Percentiles rank a stretch among this genome's conserved stretches.
These are phyloP conservation scores for Sonneratia caseolaris DNA, from an alignment of 345 rosid species.

Conservation along the genomic window DNA sequence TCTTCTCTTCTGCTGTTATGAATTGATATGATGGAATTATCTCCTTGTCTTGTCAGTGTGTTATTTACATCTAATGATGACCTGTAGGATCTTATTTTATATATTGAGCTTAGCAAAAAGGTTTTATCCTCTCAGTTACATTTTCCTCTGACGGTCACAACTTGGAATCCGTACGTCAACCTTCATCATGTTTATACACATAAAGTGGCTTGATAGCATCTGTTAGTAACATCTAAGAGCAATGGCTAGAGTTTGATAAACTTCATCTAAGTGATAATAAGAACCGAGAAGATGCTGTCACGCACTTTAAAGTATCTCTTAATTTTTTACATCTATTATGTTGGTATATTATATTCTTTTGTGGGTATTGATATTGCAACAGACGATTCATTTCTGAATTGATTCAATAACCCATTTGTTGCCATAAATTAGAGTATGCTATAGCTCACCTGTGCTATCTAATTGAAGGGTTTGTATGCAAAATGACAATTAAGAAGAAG, in stretches of 20 bases:
- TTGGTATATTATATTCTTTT: too few species aligned
- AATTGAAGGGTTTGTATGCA: too few species aligned
- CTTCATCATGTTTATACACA: neutral
- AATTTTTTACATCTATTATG: too few species aligned
- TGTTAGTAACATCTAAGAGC: neutral
- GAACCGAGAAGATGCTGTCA: too few species aligned
- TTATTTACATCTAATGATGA: neutral
- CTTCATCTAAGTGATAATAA: neutral
- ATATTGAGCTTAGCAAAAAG: neutral
- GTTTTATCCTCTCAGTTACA: neutral
- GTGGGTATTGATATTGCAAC: too few species aligned
- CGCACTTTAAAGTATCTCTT: too few species aligned
- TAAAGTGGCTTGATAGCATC: neutral
- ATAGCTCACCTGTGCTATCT: too few species aligned
- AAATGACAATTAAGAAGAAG: too few species aligned
- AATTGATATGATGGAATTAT: neutral
- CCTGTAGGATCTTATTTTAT: neutral
- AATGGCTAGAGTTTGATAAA: neutral
- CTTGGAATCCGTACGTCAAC: neutral
- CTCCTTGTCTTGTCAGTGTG: neutral
- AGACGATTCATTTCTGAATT: too few species aligned
- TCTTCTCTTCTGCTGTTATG: too few species aligned
- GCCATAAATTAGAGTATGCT: too few species aligned
- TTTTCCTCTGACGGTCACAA: neutral
- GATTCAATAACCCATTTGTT: too few species aligned